Conservation (phyloP, 345 rosid genomes). For the Hevea brasiliensis region DNA sequence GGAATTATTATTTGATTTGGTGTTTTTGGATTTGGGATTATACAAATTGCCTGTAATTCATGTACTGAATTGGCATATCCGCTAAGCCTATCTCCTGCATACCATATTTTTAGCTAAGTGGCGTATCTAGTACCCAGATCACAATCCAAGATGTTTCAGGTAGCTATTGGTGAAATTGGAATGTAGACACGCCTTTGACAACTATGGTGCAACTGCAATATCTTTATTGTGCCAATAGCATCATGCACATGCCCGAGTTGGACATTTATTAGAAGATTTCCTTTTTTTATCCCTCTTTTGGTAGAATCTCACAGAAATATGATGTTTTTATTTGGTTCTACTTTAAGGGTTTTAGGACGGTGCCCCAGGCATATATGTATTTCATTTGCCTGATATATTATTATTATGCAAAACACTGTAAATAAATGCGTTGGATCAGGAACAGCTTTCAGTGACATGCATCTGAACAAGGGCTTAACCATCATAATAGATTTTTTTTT, state of each 20-base stretch:
- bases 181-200: no score
- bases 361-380: not conserved
- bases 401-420: not conserved
- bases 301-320: not conserved
- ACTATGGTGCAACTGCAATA: no score
- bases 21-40: no score
- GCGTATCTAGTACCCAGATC: no score
- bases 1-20: no score
- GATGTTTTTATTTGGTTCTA: not conserved
- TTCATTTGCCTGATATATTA: not conserved
- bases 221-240: no score
- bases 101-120: no score
- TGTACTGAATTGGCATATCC: no score
- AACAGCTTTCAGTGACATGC: not conserved
- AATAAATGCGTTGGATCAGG: not conserved
- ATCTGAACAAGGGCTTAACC: not conserved
- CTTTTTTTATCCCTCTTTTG: not conserved
- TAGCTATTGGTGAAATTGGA: no score
- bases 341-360: not conserved
- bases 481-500: not conserved
- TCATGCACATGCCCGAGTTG: not conserved
- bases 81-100: no score
- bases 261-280: not conserved
- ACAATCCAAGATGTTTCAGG: no score
- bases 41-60: no score